phyloP scores from a whole-genome alignment of 495 filamentous ascomycete species.

The Halenospora varia region DNA sequence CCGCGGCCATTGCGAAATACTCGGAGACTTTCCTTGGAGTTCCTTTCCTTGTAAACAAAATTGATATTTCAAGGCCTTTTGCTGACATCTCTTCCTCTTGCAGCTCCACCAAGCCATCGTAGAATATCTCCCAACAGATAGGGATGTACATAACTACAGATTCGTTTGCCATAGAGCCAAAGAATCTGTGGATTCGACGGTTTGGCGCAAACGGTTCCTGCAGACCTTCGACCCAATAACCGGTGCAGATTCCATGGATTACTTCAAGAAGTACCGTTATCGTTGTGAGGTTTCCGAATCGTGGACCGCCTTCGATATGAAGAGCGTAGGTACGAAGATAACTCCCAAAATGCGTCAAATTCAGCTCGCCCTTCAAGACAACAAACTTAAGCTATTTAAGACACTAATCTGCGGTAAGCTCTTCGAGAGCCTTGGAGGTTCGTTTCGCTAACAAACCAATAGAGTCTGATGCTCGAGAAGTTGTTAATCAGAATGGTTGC shows the following conservation, averaged over 20 bases:
- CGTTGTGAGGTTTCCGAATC: neutral
- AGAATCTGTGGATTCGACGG: neutral
- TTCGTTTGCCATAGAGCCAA: neutral
- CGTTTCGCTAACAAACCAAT: too few relatives aligned
- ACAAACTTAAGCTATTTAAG: neutral
- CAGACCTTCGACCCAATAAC: neutral
- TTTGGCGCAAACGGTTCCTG: neutral
- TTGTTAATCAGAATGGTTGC: neutral
- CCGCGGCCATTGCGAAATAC: too few relatives aligned
- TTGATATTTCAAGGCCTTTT: too few relatives aligned
- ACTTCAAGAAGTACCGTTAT: neutral
- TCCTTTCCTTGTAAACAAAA: too few relatives aligned
- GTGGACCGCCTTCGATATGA: neutral
- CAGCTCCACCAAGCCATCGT: conserved; percentile 3
- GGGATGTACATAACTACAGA: neutral
- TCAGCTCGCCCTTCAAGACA: neutral
- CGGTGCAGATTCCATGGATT: neutral
- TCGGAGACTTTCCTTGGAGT: too few relatives aligned
- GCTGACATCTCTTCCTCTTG: neutral
- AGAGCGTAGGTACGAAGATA: neutral
- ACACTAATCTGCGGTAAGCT: neutral
- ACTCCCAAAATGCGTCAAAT: neutral
- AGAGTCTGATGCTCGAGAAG: conserved; percentile 13
- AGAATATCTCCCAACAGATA: neutral
- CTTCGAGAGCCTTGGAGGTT: too few relatives aligned